These are phyloP conservation scores for Cryphonectria radicalis DNA, from an alignment of 2,329 filamentous ascomycete species.

Conservation along the genomic window DNA sequence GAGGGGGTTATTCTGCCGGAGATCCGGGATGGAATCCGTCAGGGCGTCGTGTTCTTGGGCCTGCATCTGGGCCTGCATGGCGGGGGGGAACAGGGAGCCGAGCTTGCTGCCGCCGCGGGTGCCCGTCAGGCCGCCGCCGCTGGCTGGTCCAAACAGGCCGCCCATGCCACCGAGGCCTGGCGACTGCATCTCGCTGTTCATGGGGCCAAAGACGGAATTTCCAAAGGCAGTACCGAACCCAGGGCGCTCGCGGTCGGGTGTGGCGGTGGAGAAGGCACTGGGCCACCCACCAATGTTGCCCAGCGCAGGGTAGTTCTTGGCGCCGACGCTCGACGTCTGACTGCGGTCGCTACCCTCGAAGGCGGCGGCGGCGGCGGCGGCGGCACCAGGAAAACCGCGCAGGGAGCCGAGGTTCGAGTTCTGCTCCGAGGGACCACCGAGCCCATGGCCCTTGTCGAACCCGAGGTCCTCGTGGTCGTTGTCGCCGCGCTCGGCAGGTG, in stretches of 20 bases:
- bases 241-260: conserved; percentile 67
- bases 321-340: conserved; percentile 86
- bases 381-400: conserved; percentile 54
- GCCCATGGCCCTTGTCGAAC: conserved; percentile 55
- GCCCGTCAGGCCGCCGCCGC: conserved; percentile 57
- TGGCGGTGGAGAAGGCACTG: conserved; percentile 62
- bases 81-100: conserved; percentile 82
- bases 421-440: conserved; percentile 45
- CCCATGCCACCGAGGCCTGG: conserved; percentile 70
- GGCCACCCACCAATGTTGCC: conserved; percentile 67
- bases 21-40: conserved; percentile 61
- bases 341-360: conserved; percentile 84
- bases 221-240: conserved; percentile 68
- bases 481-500: conserved; percentile 70
- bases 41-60: conserved; percentile 66
- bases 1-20: conserved; percentile 65
- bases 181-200: conserved; percentile 75
- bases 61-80: conserved; percentile 92
- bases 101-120: conserved; percentile 79
- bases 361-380: conserved; percentile 37
- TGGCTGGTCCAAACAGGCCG: conserved; percentile 68
- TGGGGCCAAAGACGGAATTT: conserved; percentile 76
- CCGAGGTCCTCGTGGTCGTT: conserved; percentile 56
- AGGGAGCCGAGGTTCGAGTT: conserved; percentile 58
- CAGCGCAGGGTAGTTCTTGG: conserved; percentile 71